These are phyloP conservation scores for Botrytis hyacinthi DNA, from an alignment of 2,329 filamentous ascomycete species.

Conservation along the genomic window DNA sequence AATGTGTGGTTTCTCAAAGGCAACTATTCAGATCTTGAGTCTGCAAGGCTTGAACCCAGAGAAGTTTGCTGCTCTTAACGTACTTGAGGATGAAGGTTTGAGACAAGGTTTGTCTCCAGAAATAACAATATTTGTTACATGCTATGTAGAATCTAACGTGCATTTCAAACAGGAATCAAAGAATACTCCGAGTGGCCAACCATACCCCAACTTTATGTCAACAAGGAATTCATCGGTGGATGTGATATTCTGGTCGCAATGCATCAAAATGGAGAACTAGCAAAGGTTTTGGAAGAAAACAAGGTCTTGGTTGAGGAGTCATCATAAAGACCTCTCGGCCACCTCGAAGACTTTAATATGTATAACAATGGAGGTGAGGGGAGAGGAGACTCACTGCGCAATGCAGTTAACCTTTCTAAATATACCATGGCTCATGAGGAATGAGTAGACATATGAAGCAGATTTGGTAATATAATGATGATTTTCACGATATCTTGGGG, in stretches of 20 bases:
- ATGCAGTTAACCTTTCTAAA: background rate
- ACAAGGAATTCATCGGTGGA: constrained; percentile 96
- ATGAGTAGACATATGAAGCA: background rate
- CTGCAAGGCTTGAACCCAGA: constrained; percentile 90
- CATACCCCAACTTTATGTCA: constrained; percentile 92
- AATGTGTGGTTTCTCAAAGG: constrained; percentile 94
- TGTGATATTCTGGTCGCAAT: constrained; percentile 96
- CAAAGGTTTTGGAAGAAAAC: constrained; percentile 90
- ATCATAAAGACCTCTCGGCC: background rate
- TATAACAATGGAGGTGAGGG: constrained; percentile 2
- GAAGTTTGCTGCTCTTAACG: constrained; percentile 98
- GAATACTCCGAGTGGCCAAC: constrained; percentile 99
- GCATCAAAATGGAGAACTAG: constrained; percentile 93
- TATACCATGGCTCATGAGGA: background rate
- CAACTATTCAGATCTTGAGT: constrained; percentile 90
- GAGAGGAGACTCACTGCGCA: background rate
- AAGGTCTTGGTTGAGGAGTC: constrained; percentile 61
- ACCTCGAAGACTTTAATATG: background rate
- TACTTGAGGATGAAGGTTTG: constrained; percentile 86
- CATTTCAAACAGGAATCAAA: constrained; percentile 71
- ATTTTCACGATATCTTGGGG: background rate
- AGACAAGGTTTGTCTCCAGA: constrained; percentile 61
- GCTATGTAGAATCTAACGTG: background rate
- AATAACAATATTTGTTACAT: background rate
- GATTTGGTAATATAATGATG: background rate